Evolutionary conservation across 1,284 basidiomycete genomes (phyloP).

Genomic region (Ceratorhiza oryzae-sativae): DNA sequence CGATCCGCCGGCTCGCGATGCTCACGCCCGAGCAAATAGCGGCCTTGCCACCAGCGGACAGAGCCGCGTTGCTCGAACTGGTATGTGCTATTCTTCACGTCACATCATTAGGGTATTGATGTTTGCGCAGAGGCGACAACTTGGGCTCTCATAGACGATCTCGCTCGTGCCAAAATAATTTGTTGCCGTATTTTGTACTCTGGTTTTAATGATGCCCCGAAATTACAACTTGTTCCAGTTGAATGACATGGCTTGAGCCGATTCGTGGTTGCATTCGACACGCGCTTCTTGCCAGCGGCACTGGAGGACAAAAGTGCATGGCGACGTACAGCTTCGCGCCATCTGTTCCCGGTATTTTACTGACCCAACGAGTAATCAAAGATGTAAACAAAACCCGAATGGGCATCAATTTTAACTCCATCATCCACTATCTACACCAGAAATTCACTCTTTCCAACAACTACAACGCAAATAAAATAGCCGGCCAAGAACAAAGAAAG

Average conservation of each 20-base stretch:
- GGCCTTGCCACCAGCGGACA: constrained; percentile 59
- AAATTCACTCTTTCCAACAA: neutral
- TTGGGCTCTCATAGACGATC: constrained; percentile 23
- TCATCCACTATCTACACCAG: neutral
- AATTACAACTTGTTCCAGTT: too few relatives aligned
- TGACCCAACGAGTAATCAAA: neutral
- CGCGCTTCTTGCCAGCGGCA: too few relatives aligned
- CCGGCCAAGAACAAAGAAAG: neutral
- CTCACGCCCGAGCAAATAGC: constrained; percentile 63
- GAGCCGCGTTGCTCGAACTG: constrained; percentile 59
- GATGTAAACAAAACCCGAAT: constrained; percentile 10
- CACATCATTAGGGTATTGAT: too few relatives aligned
- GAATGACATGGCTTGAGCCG: too few relatives aligned
- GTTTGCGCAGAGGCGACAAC: constrained; percentile 17
- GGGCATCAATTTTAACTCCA: constrained; percentile 33
- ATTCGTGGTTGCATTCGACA: too few relatives aligned
- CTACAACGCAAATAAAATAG: constrained; percentile 34
- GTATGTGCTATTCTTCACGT: constrained; percentile 45
- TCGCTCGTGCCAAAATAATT: too few relatives aligned
- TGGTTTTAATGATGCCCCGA: too few relatives aligned
- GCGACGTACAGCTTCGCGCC: too few relatives aligned
- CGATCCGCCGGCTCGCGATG: constrained; percentile 58
- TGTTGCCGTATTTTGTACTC: too few relatives aligned
- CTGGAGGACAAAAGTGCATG: too few relatives aligned
- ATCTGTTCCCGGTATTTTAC: too few relatives aligned